phyloP scores from a whole-genome alignment of 2,329 filamentous ascomycete genomes.

The Scedosporium aurantiacum region DNA sequence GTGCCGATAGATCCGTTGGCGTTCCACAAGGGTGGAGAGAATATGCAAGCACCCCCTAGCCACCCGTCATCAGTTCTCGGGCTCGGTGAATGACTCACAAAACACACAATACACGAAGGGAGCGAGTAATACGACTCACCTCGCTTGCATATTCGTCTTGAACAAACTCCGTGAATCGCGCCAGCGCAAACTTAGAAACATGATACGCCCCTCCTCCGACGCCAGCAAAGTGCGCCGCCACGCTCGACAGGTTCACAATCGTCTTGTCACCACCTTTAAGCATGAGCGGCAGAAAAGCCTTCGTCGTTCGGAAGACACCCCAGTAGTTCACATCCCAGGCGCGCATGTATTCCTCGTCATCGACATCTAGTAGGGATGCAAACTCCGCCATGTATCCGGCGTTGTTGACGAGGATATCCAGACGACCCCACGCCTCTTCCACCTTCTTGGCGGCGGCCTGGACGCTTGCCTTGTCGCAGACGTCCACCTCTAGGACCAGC shows the following conservation, averaged over 20 bases:
- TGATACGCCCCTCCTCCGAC: slow-evolving; percentile 31
- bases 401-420: slow-evolving; percentile 33
- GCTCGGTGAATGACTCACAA: background rate
- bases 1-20: slow-evolving; percentile 20
- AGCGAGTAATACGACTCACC: background rate
- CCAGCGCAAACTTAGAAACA: slow-evolving; percentile 35
- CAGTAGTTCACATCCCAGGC: slow-evolving; percentile 40
- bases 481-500: slow-evolving; percentile 27
- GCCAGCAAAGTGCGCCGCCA: slow-evolving; percentile 26
- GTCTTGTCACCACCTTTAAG: slow-evolving; percentile 23
- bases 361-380: slow-evolving; percentile 22
- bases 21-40: slow-evolving; percentile 27
- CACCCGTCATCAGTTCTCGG: slow-evolving; percentile 4
- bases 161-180: slow-evolving; percentile 37
- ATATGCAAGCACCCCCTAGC: slow-evolving; percentile 27
- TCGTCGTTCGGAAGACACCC: slow-evolving; percentile 32
- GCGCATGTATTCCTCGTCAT: slow-evolving; percentile 32
- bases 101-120: background rate
- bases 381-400: slow-evolving; percentile 29
- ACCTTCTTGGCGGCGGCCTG: slow-evolving; percentile 16
- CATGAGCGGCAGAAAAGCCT: slow-evolving; percentile 37
- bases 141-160: slow-evolving; percentile 28
- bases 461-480: slow-evolving; percentile 22
- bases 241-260: slow-evolving; percentile 34
- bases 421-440: slow-evolving; percentile 17